A percentile compares a stretch with the other conserved stretches of the same genome.
Evolutionary conservation across 2,329 filamentous ascomycete species (phyloP).

Genomic region (Trichoderma sp.): DNA sequence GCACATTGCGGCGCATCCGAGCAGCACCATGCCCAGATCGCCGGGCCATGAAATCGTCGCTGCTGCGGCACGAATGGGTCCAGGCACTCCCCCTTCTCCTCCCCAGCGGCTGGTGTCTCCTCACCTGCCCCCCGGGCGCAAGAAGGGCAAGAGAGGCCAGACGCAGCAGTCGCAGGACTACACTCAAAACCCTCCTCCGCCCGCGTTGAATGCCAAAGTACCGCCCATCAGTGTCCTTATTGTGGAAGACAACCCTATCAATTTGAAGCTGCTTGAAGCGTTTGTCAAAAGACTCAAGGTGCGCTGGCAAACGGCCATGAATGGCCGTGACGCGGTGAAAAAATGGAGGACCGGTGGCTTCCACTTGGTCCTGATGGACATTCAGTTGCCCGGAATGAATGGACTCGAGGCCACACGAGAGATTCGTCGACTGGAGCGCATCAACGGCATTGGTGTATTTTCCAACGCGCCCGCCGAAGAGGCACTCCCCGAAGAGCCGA

Average conservation of each 20-base stretch:
- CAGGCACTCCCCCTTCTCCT: constrained; percentile 41
- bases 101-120: constrained; percentile 53
- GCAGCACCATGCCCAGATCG: constrained; percentile 53
- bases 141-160: constrained; percentile 57
- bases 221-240: constrained; percentile 97
- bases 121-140: constrained; percentile 48
- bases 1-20: constrained; percentile 55
- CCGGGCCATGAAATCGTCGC: constrained; percentile 51
- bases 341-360: constrained; percentile 94
- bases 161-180: constrained; percentile 32
- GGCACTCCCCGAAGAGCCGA: constrained; percentile 45
- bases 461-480: constrained; percentile 59
- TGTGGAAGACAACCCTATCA: constrained; percentile 98
- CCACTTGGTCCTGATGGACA: constrained; percentile 97
- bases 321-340: constrained; percentile 86
- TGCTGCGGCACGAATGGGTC: constrained; percentile 50
- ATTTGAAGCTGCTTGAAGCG: constrained; percentile 86
- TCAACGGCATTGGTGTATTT: constrained; percentile 93
- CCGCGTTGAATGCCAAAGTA: constrained; percentile 74
- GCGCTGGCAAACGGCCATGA: constrained; percentile 95
- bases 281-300: constrained; percentile 97
- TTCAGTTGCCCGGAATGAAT: constrained; percentile 95
- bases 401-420: constrained; percentile 93
- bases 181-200: constrained; percentile 55
- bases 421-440: constrained; percentile 82